phyloP scores from a whole-genome alignment of 2,329 filamentous ascomycete species.

The Aotearoamyces nothofagi region DNA sequence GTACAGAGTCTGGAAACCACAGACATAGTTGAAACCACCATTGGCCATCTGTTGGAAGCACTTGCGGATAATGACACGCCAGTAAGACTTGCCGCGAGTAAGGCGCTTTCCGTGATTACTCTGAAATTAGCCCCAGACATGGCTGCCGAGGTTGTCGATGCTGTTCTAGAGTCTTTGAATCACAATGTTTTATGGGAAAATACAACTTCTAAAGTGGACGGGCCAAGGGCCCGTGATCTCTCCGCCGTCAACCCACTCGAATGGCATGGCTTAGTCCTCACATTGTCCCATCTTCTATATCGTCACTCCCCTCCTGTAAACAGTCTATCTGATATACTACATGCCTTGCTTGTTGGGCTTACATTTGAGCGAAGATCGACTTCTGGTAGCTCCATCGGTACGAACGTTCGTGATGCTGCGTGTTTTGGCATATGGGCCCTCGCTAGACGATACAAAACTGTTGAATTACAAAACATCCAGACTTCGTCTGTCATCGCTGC shows the following conservation, averaged over 20 bases:
- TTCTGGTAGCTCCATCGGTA: slow-evolving; percentile 72
- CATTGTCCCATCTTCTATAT: slow-evolving; percentile 75
- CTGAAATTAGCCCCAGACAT: slow-evolving; percentile 66
- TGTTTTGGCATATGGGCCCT: slow-evolving; percentile 95
- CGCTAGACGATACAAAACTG: slow-evolving; percentile 70
- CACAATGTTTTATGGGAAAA: slow-evolving; percentile 39
- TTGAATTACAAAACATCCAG: slow-evolving; percentile 54
- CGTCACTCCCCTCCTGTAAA: slow-evolving; percentile 60
- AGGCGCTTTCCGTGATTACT: slow-evolving; percentile 77
- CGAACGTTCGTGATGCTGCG: slow-evolving; percentile 85
- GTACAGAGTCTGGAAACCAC: slow-evolving; percentile 9
- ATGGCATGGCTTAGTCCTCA: slow-evolving; percentile 89
- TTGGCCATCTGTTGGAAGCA: slow-evolving; percentile 65
- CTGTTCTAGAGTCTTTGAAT: slow-evolving; percentile 57
- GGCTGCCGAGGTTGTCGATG: slow-evolving; percentile 76
- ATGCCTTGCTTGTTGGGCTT: slow-evolving; percentile 63
- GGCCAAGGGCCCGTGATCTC: slow-evolving; percentile 34
- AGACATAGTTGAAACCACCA: slow-evolving; percentile 60
- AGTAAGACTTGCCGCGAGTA: slow-evolving; percentile 80
- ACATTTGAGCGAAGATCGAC: slow-evolving; percentile 80
- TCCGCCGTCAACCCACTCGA: slow-evolving; percentile 64
- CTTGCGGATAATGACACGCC: slow-evolving; percentile 82
- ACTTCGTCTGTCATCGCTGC: slow-evolving; percentile 13
- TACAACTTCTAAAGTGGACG: slow-evolving; percentile 17
- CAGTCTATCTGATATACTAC: slow-evolving; percentile 59